These are phyloP conservation scores for Fusarium pseudonygamai DNA, from an alignment of 2,329 filamentous ascomycete species.

Conservation along the genomic window DNA sequence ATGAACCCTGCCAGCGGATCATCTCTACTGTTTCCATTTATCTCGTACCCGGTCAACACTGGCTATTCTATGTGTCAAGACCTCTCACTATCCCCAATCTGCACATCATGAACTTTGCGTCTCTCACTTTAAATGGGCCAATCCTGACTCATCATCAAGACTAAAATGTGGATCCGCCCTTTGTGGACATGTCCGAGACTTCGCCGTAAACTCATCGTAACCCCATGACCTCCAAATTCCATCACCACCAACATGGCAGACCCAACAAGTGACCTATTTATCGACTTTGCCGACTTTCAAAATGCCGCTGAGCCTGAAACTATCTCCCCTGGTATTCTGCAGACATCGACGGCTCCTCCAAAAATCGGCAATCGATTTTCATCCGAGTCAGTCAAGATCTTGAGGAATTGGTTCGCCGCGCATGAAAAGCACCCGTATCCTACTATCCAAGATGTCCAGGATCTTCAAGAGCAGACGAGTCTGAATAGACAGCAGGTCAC, in stretches of 20 bases:
- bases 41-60: background rate
- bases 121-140: background rate
- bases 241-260: slow-evolving; percentile 16
- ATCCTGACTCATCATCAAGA: slow-evolving; percentile 19
- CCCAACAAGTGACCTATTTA: background rate
- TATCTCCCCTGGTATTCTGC: slow-evolving; percentile 22
- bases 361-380: slow-evolving; percentile 34
- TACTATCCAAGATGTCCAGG: slow-evolving; percentile 81
- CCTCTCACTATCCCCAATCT: background rate
- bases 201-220: slow-evolving; percentile 4
- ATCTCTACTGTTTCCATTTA: background rate
- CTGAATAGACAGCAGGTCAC: slow-evolving; percentile 81
- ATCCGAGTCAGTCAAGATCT: slow-evolving; percentile 50
- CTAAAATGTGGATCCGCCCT: slow-evolving; percentile 32
- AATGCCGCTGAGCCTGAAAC: background rate
- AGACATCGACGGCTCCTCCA: slow-evolving; percentile 21
- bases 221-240: slow-evolving; percentile 19
- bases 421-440: slow-evolving; percentile 84
- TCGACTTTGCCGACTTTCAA: slow-evolving; percentile 1
- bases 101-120: slow-evolving; percentile 2
- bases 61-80: background rate
- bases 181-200: slow-evolving; percentile 32
- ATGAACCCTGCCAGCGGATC: background rate
- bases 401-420: slow-evolving; percentile 82
- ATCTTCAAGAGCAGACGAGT: slow-evolving; percentile 76